Evolutionary conservation across 2,329 filamentous ascomycete species (phyloP).

Genomic region (Didymosphaeria variabile): DNA sequence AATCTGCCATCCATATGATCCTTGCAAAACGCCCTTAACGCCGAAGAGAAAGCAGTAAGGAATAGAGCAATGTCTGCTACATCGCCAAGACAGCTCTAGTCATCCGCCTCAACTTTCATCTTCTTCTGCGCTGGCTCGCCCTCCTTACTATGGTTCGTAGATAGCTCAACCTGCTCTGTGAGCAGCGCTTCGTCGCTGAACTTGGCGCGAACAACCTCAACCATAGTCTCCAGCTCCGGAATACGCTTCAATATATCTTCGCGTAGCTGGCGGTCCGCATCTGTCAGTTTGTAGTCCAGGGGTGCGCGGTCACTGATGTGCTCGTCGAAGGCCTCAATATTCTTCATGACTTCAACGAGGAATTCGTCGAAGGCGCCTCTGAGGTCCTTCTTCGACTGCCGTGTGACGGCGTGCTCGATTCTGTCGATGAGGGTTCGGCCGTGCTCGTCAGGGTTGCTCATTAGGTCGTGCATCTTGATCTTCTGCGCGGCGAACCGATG

Average conservation of each 20-base stretch:
- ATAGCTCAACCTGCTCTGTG: background rate
- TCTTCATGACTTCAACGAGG: background rate
- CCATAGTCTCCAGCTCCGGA: background rate
- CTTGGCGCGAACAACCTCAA: background rate
- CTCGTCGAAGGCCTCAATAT: background rate
- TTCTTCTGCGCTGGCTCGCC: background rate
- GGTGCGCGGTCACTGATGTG: background rate
- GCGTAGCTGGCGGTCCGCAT: background rate
- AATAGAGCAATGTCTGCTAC: too few relatives aligned
- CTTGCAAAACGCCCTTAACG: too few relatives aligned
- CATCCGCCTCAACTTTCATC: background rate
- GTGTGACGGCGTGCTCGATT: background rate
- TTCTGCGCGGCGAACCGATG: background rate
- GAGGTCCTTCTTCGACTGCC: background rate
- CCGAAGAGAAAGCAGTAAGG: too few relatives aligned
- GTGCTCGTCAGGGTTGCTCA: background rate
- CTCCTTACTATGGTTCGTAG: background rate
- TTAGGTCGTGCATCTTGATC: background rate
- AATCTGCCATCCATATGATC: too few relatives aligned
- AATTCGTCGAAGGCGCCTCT: background rate
- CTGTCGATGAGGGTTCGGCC: background rate
- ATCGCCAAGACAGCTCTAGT: too few relatives aligned
- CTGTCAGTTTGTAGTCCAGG: background rate
- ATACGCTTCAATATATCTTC: background rate
- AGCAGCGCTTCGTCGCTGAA: background rate